Evolutionary conservation across 2,329 filamentous ascomycete genomes (phyloP).

Genomic region (Verticillium albo-atrum): DNA sequence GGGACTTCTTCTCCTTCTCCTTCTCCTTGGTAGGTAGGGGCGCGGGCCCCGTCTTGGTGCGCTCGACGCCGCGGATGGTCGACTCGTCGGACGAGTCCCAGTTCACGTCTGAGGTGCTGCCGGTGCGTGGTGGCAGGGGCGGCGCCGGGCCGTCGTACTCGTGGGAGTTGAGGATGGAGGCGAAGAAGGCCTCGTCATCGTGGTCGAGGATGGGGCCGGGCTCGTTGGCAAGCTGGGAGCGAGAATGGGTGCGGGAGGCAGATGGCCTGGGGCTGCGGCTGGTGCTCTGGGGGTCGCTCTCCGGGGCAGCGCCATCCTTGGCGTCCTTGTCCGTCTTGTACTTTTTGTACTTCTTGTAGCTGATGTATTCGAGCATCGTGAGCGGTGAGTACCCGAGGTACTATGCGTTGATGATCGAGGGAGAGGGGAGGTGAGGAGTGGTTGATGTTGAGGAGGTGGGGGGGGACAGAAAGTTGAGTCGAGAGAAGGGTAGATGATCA

Average conservation of each 20-base stretch:
- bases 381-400: neutral
- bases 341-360: constrained; percentile 60
- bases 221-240: neutral
- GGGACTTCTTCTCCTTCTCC: constrained; percentile 17
- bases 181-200: constrained; percentile 56
- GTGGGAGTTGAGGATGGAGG: constrained; percentile 40
- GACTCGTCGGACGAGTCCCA: constrained; percentile 24
- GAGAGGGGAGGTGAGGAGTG: neutral
- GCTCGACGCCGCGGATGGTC: constrained; percentile 10
- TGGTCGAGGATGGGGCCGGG: constrained; percentile 44
- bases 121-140: constrained; percentile 8
- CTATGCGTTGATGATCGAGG: neutral
- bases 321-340: constrained; percentile 45
- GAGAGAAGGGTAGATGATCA: neutral
- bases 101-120: constrained; percentile 15
- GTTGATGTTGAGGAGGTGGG: constrained; percentile 2
- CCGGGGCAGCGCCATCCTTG: constrained; percentile 17
- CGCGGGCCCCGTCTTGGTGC: constrained; percentile 15
- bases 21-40: constrained; percentile 24
- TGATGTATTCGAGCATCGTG: constrained; percentile 60
- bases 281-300: constrained; percentile 7
- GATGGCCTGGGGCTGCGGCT: constrained; percentile 11
- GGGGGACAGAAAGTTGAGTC: neutral
- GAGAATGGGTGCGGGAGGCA: constrained; percentile 8
- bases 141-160: constrained; percentile 23